Conservation (phyloP, 345 rosid genomes). For the Hibiscus tridactylites region DNA sequence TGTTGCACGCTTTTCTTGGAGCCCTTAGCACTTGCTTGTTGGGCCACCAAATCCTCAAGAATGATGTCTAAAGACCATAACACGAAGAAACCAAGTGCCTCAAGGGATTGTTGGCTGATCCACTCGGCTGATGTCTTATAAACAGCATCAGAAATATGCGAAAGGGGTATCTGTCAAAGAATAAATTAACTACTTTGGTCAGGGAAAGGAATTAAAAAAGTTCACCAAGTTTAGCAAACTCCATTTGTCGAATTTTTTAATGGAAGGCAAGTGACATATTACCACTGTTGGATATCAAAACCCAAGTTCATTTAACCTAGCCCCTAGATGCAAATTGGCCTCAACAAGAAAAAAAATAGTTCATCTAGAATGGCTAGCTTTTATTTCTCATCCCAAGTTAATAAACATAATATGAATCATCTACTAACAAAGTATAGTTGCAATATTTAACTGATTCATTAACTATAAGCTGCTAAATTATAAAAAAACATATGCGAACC, state of each 20-base stretch:
- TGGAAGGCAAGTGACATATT: too few relatives aligned
- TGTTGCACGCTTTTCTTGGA: conserved; percentile 52
- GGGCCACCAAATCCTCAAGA: conserved; percentile 48
- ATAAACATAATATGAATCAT: background rate
- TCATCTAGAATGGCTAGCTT: background rate
- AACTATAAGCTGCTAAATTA: background rate
- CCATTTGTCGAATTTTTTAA: too few relatives aligned
- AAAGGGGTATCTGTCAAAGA: conserved; percentile 47
- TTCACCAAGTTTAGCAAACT: background rate
- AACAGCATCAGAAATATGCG: conserved; percentile 59
- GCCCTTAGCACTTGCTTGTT: conserved; percentile 43
- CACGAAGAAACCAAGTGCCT: conserved; percentile 52
- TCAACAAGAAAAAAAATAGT: background rate
- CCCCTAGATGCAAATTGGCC: too few relatives aligned
- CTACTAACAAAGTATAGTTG: background rate
- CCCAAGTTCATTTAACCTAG: too few relatives aligned
- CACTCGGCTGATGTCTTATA: conserved; percentile 67
- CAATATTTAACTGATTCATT: background rate
- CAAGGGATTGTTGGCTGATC: conserved; percentile 54
- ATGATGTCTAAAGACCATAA: conserved; percentile 63
- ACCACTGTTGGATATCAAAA: too few relatives aligned
- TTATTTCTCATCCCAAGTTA: background rate
- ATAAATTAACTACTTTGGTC: conserved; percentile 7
- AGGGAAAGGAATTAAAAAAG: background rate
- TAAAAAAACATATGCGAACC: too few relatives aligned